Conservation (phyloP, 805 yeast genomes). For the Millerozyma acaciae region DNA sequence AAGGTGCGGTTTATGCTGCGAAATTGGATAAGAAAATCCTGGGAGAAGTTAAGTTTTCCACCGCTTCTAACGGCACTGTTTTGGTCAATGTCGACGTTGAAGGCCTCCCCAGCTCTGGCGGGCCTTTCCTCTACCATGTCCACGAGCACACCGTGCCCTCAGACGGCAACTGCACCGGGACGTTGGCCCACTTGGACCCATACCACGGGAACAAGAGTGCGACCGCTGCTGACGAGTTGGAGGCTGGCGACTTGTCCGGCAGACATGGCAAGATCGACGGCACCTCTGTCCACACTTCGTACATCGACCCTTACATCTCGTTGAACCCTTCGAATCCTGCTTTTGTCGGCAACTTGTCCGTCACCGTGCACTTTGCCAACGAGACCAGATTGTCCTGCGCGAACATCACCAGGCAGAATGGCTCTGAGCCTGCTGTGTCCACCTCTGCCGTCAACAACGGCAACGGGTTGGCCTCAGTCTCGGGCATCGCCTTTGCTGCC, state of each 20-base stretch:
- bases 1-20: conserved; percentile 25
- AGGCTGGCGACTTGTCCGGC: conserved; percentile 39
- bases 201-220: conserved; percentile 28
- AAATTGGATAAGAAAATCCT: conserved; percentile 19
- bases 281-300: conserved; percentile 18
- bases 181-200: conserved; percentile 36
- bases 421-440: conserved; percentile 4
- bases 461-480: conserved; percentile 3
- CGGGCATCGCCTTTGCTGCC: conserved; percentile 7
- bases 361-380: conserved; percentile 33
- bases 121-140: conserved; percentile 39
- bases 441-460: conserved; percentile 4
- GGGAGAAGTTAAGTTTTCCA: conserved; percentile 29
- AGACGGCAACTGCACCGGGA: conserved; percentile 36
- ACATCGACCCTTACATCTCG: conserved; percentile 29
- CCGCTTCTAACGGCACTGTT: conserved; percentile 30
- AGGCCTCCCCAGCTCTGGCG: conserved; percentile 32
- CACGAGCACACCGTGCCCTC: conserved; percentile 35
- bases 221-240: conserved; percentile 19
- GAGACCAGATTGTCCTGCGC: conserved; percentile 37
- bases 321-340: conserved; percentile 26
- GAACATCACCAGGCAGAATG: conserved; percentile 23
- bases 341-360: conserved; percentile 30
- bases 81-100: conserved; percentile 27
- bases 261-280: conserved; percentile 35